Percentiles rank a stretch among this genome's conserved stretches.
phyloP scores from a whole-genome alignment of 306 rosid species.

The Medicago arabica region DNA sequence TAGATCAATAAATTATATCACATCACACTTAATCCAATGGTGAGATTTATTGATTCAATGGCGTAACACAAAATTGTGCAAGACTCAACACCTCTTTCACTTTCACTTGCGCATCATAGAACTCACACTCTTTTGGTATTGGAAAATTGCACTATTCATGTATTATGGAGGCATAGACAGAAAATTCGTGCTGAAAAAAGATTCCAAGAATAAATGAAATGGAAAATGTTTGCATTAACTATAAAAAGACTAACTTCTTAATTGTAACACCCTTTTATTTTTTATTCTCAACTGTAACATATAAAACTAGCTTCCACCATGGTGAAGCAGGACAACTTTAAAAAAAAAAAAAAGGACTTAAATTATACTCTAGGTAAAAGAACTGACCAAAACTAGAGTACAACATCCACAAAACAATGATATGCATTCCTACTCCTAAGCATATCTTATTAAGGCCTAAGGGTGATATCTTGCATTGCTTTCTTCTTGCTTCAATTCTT shows the following conservation, averaged over 20 bases:
- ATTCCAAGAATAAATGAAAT: neutral
- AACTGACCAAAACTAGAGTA: conserved; percentile 24
- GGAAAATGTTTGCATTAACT: too few species aligned
- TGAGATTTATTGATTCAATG: too few species aligned
- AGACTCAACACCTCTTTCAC: too few species aligned
- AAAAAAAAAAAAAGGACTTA: neutral
- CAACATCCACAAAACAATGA: conserved; percentile 42
- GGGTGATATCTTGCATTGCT: conserved; percentile 7
- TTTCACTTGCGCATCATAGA: too few species aligned
- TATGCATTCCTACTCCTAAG: conserved; percentile 39
- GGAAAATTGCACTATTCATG: neutral
- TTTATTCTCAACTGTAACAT: neutral
- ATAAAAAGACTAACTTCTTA: too few species aligned
- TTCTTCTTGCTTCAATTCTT: conserved; percentile 16
- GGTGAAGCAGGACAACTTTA: neutral
- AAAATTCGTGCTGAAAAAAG: neutral
- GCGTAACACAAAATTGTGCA: too few species aligned
- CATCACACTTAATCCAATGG: too few species aligned
- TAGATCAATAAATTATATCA: too few species aligned
- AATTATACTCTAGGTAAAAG: conserved; percentile 26
- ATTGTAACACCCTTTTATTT: too few species aligned
- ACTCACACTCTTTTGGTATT: neutral
- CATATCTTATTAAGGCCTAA: conserved; percentile 35
- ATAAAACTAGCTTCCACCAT: conserved; percentile 2
- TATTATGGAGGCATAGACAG: neutral